phyloP scores from a whole-genome alignment of 768 basidiomycete genomes.

The Tulasnella calospora region DNA sequence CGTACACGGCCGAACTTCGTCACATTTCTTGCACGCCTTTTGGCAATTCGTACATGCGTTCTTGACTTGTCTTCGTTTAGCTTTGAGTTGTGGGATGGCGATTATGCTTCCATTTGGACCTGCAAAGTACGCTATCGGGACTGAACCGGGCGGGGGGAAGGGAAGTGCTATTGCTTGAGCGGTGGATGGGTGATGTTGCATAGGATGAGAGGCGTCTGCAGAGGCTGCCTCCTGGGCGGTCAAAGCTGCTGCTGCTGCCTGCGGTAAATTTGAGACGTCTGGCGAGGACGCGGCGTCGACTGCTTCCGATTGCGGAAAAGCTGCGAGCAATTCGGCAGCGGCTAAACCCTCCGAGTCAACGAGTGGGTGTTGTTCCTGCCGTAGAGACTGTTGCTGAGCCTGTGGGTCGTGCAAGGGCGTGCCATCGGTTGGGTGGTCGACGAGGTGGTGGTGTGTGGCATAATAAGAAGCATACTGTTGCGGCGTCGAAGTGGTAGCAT shows the following conservation, averaged over 20 bases:
- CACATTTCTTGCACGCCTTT: constrained; percentile 88
- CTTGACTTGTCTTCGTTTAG: constrained; percentile 84
- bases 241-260: neutral
- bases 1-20: constrained; percentile 86
- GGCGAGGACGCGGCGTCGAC: neutral
- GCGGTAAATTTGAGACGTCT: neutral
- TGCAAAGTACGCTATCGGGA: constrained; percentile 31
- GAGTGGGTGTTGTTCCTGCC: neutral
- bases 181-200: constrained; percentile 27
- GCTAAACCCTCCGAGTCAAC: neutral
- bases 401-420: constrained; percentile 3
- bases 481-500: neutral
- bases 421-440: constrained; percentile 20
- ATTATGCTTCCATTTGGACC: constrained; percentile 22
- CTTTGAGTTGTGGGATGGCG: constrained; percentile 30
- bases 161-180: constrained; percentile 33
- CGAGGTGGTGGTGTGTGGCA: constrained; percentile 16
- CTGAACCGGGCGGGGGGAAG: constrained; percentile 32
- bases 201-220: neutral
- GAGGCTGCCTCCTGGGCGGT: neutral
- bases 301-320: neutral
- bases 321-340: neutral
- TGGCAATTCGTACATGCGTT: constrained; percentile 89
- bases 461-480: neutral
- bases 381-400: neutral